phyloP scores from a whole-genome alignment of 225 moss, liverwort and hornwort species.

The Asterella californica region DNA sequence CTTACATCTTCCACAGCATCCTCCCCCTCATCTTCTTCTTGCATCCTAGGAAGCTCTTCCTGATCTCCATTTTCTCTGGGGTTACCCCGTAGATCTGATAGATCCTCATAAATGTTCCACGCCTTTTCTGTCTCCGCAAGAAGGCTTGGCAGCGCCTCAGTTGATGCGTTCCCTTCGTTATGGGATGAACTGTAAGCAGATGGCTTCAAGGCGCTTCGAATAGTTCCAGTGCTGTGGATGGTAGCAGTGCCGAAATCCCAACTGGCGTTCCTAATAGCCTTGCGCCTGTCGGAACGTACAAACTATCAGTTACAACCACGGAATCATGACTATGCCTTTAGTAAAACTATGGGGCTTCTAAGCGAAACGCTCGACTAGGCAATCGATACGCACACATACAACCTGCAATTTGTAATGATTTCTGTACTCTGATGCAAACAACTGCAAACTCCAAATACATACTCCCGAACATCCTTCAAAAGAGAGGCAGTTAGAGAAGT shows the following conservation, averaged over 20 bases:
- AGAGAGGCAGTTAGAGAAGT: not conserved
- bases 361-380: too few species aligned
- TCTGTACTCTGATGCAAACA: too few species aligned
- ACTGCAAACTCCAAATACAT: too few species aligned
- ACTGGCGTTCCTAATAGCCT: slow-evolving; percentile 72
- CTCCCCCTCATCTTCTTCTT: slow-evolving; percentile 57
- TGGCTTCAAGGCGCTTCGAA: slow-evolving; percentile 71
- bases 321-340: too few species aligned
- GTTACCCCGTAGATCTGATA: slow-evolving; percentile 52
- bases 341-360: not conserved
- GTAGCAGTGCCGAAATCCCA: slow-evolving; percentile 94
- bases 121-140: slow-evolving; percentile 81
- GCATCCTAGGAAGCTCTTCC: slow-evolving; percentile 57
- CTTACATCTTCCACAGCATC: slow-evolving; percentile 54
- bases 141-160: slow-evolving; percentile 75
- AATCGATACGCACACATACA: not conserved
- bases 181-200: slow-evolving; percentile 39
- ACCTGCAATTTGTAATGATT: not conserved
- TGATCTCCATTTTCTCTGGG: slow-evolving; percentile 58
- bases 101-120: slow-evolving; percentile 74
- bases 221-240: slow-evolving; percentile 66
- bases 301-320: too few species aligned
- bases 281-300: slow-evolving; percentile 39
- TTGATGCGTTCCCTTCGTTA: slow-evolving; percentile 44
- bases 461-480: not conserved